phyloP scores from a whole-genome alignment of 805 yeast genomes.

The Jamesozyma jinghongensis region DNA sequence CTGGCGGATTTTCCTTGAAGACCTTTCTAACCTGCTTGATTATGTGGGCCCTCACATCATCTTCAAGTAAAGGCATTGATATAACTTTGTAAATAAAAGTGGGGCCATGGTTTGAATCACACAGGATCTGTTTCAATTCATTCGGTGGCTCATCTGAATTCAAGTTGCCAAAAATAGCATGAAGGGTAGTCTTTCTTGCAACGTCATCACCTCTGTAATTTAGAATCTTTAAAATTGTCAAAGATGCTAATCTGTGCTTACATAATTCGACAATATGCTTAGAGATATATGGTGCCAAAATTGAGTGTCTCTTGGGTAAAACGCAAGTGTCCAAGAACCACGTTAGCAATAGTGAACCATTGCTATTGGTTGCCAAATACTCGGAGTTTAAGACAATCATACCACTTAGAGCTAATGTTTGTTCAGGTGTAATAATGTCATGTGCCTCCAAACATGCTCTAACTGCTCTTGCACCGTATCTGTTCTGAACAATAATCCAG shows the following conservation, averaged over 20 bases:
- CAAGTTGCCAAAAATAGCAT: slow-evolving; percentile 53
- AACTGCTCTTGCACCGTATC: slow-evolving; percentile 93
- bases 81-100: slow-evolving; percentile 72
- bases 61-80: slow-evolving; percentile 59
- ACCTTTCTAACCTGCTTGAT: slow-evolving; percentile 53
- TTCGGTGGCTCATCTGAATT: slow-evolving; percentile 34
- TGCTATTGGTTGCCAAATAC: slow-evolving; percentile 69
- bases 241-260: slow-evolving; percentile 74
- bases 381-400: slow-evolving; percentile 71
- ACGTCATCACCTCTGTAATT: slow-evolving; percentile 55
- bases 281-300: slow-evolving; percentile 53
- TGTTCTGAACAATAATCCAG: slow-evolving; percentile 70
- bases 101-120: slow-evolving; percentile 61
- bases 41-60: slow-evolving; percentile 47
- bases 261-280: slow-evolving; percentile 57
- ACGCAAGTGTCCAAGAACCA: slow-evolving; percentile 89
- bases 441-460: slow-evolving; percentile 86
- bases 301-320: slow-evolving; percentile 52
- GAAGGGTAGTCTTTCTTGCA: slow-evolving; percentile 55
- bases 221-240: slow-evolving; percentile 71
- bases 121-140: slow-evolving; percentile 48
- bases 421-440: slow-evolving; percentile 50
- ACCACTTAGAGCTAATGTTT: slow-evolving; percentile 62
- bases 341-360: slow-evolving; percentile 81
- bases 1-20: slow-evolving; percentile 48